Evolutionary conservation across 2,329 filamentous ascomycete species (phyloP).

Genomic region (Verticillium nonalfalfae): DNA sequence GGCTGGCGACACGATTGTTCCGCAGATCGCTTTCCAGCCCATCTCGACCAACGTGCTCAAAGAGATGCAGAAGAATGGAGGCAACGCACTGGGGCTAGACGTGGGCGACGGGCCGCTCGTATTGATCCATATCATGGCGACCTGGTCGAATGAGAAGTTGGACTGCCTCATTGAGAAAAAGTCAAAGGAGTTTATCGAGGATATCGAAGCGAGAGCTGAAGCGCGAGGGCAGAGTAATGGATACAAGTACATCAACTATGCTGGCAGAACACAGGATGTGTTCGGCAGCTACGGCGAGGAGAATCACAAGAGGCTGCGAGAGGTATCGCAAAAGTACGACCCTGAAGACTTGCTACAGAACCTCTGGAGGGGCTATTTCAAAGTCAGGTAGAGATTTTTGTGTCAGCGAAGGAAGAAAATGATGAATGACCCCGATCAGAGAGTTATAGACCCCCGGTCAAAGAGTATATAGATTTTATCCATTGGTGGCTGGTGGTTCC

Average conservation of each 20-base stretch:
- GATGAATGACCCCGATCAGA: too few species aligned
- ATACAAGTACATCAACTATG: constrained; percentile 29
- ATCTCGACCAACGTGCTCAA: constrained; percentile 25
- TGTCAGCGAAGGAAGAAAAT: background rate
- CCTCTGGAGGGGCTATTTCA: constrained; percentile 16
- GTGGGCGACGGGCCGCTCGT: constrained; percentile 23
- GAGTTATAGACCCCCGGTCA: too few species aligned
- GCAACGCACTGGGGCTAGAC: constrained; percentile 33
- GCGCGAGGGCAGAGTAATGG: constrained; percentile 20
- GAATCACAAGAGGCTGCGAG: constrained; percentile 20
- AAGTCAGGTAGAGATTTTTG: constrained; percentile 1
- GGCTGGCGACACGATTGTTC: constrained; percentile 5
- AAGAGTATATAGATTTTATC: too few species aligned
- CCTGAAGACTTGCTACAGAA: constrained; percentile 17
- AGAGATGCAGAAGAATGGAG: constrained; percentile 25
- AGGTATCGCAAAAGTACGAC: constrained; percentile 19
- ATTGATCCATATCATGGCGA: constrained; percentile 20
- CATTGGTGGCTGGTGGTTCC: background rate
- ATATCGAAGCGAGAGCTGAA: constrained; percentile 19
- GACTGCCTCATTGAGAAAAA: constrained; percentile 21
- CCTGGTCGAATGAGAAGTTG: constrained; percentile 16
- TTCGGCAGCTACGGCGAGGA: constrained; percentile 28
- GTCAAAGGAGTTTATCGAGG: constrained; percentile 12
- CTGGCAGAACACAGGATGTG: constrained; percentile 26
- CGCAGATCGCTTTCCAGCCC: constrained; percentile 28